phyloP scores from a whole-genome alignment of 2,329 filamentous ascomycete genomes.

The Calonectria ilicicola region DNA sequence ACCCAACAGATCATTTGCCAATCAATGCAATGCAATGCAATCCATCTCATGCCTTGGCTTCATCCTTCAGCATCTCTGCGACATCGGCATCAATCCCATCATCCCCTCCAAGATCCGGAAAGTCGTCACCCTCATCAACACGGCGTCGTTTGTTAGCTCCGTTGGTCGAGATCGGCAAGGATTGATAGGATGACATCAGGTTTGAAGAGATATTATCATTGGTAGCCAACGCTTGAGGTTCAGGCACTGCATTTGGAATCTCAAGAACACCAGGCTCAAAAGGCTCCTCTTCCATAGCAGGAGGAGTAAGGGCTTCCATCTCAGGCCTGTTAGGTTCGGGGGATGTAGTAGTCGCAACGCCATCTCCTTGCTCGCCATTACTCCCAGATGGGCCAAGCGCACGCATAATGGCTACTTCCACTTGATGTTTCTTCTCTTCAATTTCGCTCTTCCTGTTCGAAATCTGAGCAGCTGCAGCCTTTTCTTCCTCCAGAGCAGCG shows the following conservation, averaged over 20 bases:
- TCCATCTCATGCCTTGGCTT: constrained; percentile 28
- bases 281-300: constrained; percentile 58
- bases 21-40: background rate
- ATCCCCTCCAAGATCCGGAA: constrained; percentile 66
- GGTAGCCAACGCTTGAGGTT: constrained; percentile 39
- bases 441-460: constrained; percentile 76
- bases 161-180: constrained; percentile 62
- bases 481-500: constrained; percentile 76
- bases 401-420: constrained; percentile 92
- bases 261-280: constrained; percentile 32
- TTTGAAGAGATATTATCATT: constrained; percentile 56
- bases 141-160: constrained; percentile 69
- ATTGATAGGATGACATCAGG: constrained; percentile 59
- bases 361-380: constrained; percentile 60
- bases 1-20: background rate
- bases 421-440: constrained; percentile 86
- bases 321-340: constrained; percentile 80
- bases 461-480: constrained; percentile 73
- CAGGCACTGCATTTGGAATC: constrained; percentile 29
- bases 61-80: constrained; percentile 61
- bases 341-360: constrained; percentile 58
- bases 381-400: constrained; percentile 75
- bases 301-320: constrained; percentile 89
- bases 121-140: constrained; percentile 62
- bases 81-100: constrained; percentile 70